Percentiles rank a stretch among this genome's conserved stretches.
Evolutionary conservation across 345 rosid genomes (phyloP).

Genomic region (Linum lewisii): DNA sequence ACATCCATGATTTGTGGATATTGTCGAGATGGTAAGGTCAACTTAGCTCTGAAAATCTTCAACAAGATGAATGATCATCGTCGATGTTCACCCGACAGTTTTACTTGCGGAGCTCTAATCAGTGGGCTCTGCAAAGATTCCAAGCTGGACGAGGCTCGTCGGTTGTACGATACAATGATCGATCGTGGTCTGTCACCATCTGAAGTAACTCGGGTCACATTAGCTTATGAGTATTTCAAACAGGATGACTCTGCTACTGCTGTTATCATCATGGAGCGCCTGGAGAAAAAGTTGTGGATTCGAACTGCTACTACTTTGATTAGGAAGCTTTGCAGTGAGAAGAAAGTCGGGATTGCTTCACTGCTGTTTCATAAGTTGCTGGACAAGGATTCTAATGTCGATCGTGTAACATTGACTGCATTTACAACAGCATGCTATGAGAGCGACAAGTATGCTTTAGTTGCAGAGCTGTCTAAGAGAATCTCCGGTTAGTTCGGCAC

Average conservation of each 20-base stretch:
- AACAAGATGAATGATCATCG: constrained; percentile 43
- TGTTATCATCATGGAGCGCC: constrained; percentile 57
- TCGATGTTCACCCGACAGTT: constrained; percentile 57
- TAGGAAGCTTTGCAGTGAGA: constrained; percentile 80
- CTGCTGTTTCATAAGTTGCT: constrained; percentile 60
- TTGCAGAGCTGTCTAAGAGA: constrained; percentile 54
- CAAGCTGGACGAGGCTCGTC: constrained; percentile 60
- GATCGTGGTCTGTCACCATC: constrained; percentile 64
- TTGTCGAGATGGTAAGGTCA: constrained; percentile 44
- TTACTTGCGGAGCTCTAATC: constrained; percentile 73
- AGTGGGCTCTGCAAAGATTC: constrained; percentile 80
- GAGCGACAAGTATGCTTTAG: constrained; percentile 60
- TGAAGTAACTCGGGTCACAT: constrained; percentile 71
- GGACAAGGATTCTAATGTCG: constrained; percentile 43
- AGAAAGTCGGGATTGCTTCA: constrained; percentile 70
- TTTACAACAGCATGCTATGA: constrained; percentile 69
- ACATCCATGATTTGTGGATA: constrained; percentile 78
- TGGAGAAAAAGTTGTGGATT: constrained; percentile 73
- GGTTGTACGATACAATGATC: constrained; percentile 60
- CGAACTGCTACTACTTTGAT: constrained; percentile 65
- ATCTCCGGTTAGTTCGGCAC: constrained; percentile 13
- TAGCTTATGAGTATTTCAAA: constrained; percentile 82
- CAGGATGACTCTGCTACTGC: constrained; percentile 69
- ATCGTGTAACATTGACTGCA: constrained; percentile 62
- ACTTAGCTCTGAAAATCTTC: constrained; percentile 41